Evolutionary conservation across 352 stramenopile genomes (phyloP).

Genomic region (Phytopythium boreale): DNA sequence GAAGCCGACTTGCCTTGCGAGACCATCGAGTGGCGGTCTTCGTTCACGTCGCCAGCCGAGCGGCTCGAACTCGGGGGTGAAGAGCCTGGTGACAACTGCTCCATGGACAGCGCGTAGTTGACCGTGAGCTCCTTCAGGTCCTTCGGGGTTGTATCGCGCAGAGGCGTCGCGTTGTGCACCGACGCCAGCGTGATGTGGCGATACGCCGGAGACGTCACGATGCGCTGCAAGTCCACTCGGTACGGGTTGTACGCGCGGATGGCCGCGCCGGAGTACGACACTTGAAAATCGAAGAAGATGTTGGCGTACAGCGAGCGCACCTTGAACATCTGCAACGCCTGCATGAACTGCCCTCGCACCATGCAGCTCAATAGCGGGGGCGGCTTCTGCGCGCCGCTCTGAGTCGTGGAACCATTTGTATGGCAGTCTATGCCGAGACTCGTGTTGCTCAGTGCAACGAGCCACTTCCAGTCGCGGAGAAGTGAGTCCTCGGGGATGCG

Average conservation of each 20-base stretch:
- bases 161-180: slow-evolving; percentile 40
- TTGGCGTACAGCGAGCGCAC: slow-evolving; percentile 68
- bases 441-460: slow-evolving; percentile 57
- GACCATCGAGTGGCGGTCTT: slow-evolving; percentile 12
- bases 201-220: slow-evolving; percentile 63
- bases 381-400: slow-evolving; percentile 6
- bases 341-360: slow-evolving; percentile 66
- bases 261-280: slow-evolving; percentile 71
- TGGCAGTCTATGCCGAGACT: slow-evolving; percentile 39
- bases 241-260: slow-evolving; percentile 85
- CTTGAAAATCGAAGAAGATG: slow-evolving; percentile 79
- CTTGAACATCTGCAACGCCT: slow-evolving; percentile 68
- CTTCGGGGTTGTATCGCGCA: slow-evolving; percentile 59
- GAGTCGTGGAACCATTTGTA: slow-evolving; percentile 3
- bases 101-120: slow-evolving; percentile 22
- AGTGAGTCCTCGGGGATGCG: slow-evolving; percentile 52
- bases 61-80: slow-evolving; percentile 2
- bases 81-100: slow-evolving; percentile 14
- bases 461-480: slow-evolving; percentile 59
- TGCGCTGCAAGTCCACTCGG: slow-evolving; percentile 36
- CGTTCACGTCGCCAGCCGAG: neutral
- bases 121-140: slow-evolving; percentile 37
- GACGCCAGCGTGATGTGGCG: slow-evolving; percentile 61
- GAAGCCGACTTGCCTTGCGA: slow-evolving; percentile 17
- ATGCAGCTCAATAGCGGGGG: slow-evolving; percentile 60